phyloP scores from a whole-genome alignment of 1,284 basidiomycete species.

The Heliocybe sulcata region DNA sequence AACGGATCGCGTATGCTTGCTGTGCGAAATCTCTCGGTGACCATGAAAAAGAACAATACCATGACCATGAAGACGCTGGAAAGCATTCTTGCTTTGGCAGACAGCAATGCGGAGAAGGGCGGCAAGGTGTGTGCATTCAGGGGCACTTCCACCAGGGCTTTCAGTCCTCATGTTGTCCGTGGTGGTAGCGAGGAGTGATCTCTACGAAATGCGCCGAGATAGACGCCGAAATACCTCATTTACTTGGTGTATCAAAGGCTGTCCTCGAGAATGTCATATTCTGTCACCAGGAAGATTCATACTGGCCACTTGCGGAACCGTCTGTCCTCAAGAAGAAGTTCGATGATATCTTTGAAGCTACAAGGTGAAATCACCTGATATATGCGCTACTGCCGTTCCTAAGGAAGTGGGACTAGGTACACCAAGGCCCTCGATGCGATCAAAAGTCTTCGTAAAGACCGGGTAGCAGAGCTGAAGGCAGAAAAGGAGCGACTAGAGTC shows the following conservation, averaged over 20 bases:
- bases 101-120: slow-evolving; percentile 58
- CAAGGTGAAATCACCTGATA: slow-evolving; percentile 46
- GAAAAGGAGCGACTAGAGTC: slow-evolving; percentile 86
- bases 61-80: slow-evolving; percentile 98
- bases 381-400: not conserved
- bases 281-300: slow-evolving; percentile 99
- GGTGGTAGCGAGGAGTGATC: slow-evolving; percentile 69
- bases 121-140: slow-evolving; percentile 57
- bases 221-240: slow-evolving; percentile 87
- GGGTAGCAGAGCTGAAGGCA: slow-evolving; percentile 84
- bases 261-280: slow-evolving; percentile 99
- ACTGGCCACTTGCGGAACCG: slow-evolving; percentile 95
- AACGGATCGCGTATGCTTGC: slow-evolving; percentile 89
- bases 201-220: slow-evolving; percentile 97
- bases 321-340: slow-evolving; percentile 95
- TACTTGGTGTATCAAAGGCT: slow-evolving; percentile 94
- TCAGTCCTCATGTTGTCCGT: slow-evolving; percentile 4
- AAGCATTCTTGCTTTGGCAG: slow-evolving; percentile 76
- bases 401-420: slow-evolving; percentile 46
- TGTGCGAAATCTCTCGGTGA: slow-evolving; percentile 89
- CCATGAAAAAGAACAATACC: slow-evolving; percentile 81
- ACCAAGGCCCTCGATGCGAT: slow-evolving; percentile 97
- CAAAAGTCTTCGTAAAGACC: slow-evolving; percentile 86
- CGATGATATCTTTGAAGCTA: slow-evolving; percentile 99
- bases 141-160: not conserved